A percentile compares a stretch with the other conserved stretches of the same genome.
Evolutionary conservation across 139 green algal species (phyloP).

Genomic region (Axilococcus clingmanii): DNA sequence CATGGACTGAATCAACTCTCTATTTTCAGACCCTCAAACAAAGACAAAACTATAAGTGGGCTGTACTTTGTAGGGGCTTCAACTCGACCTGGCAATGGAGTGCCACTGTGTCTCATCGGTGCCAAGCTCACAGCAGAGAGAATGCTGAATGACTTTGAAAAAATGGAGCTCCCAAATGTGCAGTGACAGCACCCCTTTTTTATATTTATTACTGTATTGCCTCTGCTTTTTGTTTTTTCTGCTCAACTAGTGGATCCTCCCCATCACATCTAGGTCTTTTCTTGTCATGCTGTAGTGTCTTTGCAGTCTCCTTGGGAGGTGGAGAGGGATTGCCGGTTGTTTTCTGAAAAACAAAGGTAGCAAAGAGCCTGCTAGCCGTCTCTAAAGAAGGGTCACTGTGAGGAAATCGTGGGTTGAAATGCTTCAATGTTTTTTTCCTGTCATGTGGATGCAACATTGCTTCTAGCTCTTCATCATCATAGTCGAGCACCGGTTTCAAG

Average conservation of each 20-base stretch:
- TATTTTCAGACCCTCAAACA: constrained; percentile 36
- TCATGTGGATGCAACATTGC: constrained; percentile 44
- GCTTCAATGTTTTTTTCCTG: constrained; percentile 43
- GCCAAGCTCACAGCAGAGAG: constrained; percentile 31
- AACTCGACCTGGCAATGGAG: constrained; percentile 72
- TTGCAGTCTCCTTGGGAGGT: not conserved
- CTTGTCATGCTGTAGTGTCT: not conserved
- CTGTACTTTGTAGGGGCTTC: constrained; percentile 72
- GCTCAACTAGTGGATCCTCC: too few relatives aligned
- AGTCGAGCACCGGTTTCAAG: constrained; percentile 48
- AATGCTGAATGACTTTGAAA: constrained; percentile 27
- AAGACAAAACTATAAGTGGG: constrained; percentile 37
- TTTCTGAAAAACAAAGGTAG: constrained; percentile 35
- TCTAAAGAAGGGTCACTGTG: constrained; percentile 19
- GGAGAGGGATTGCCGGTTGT: not conserved
- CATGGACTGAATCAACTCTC: constrained; percentile 74
- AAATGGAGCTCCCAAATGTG: too few relatives aligned
- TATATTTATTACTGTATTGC: too few relatives aligned
- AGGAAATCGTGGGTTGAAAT: constrained; percentile 56
- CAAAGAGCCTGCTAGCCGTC: constrained; percentile 21
- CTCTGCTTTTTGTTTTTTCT: too few relatives aligned
- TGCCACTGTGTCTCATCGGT: constrained; percentile 66
- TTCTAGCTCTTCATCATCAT: constrained; percentile 22
- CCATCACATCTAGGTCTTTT: too few relatives aligned
- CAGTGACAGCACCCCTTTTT: too few relatives aligned